Base-by-base conservation (phyloP, 2,329 filamentous ascomycete genomes). In the Gaeumannomyces tritici region DNA sequence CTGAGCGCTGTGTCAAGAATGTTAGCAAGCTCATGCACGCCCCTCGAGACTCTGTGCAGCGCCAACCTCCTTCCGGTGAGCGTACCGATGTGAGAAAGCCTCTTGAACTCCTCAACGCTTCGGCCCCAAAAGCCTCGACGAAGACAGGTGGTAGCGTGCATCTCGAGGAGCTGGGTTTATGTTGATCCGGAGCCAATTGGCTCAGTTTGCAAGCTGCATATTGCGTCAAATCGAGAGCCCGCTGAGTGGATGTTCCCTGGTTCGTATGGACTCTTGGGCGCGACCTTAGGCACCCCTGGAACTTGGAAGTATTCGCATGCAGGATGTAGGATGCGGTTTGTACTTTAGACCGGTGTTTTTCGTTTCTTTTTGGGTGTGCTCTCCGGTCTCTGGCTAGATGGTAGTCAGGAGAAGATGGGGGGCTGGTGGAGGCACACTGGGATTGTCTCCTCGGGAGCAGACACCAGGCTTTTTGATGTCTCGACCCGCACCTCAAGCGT, bases 31-130 rank as follows among this genome's bases (percentile, higher is more conserved):
- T 21, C 21, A 51, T 51, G 42, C 7, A 24, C 6, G 18, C 21
- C 42, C 24, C 7, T 9, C 21, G 13, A 51, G n/a, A 51, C 35
- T 6, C 18, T 42, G 3, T 5, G 35, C 11, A 42, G 35, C 42
- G 11, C 24, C 42, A n/a, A 21, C n/a, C 9, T 11, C 42, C 9
- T 42, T 18, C 21, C 13, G 35, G 11, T n/a, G 21, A 15, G 21
- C 73, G 9, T 74, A 86, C 84, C 81, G 67, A 87, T 82, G 26
- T 75, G 75, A 2, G 83, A 79, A 55, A 83, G 76, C 56, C 85
- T 78, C 69, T 79, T 81, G 64, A 88, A 78, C 70, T 87, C 84
- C 60, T 87, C 83, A 51, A 85, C 58, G 68, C 83, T 88, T 55
- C 85, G 80, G 63, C 77, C 77, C 67, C 80, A 75, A 70, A 88